Base-by-base conservation (phyloP, 176 grass and related monocot species). In the Chloris gayana region DNA sequence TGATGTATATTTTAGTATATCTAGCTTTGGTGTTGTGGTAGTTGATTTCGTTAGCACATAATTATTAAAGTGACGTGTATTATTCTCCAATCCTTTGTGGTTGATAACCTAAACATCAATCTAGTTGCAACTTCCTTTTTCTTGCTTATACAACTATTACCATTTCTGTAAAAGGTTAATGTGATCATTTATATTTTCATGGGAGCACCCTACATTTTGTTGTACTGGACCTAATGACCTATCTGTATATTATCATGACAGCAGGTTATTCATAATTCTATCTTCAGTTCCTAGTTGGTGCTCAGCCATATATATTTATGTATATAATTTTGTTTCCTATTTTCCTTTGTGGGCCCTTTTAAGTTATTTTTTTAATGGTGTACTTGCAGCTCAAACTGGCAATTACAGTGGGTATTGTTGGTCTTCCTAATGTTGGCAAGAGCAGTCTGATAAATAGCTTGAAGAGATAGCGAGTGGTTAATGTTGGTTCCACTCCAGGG, bases 351-450 rank as follows among this genome's bases (percentile, higher is more conserved):
- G n/a, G n/a, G 31, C 7, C 6, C 13, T 9, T 50, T 22, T 72
- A 9, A 8, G 21, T 44, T 49, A 24, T 58, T 13, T 62, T 45
- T 76, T 63, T 61, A 50, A 70, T 72, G 27, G 30, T 91, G 14
- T 64, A 7, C 76, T 69, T 71, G 63, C 86, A 98, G 96, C 84
- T 93, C 82, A 98, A 95, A 85, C 61, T 95, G 45, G 85, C 96
- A 89, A 98, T 95, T 70, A 98, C 88, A 14, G 92, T 95, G 53
- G 96, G 96, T 69, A 93, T 98, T 82, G 96, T 95, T 69, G 96
- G 96, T 24, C 88, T 98, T 78, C 96, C 96, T 57, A 98, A 95
- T 93, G 92, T 98, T 64, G 96, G 96, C 74, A 98, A 98, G 90
- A 98, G 90, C 75, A 95, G 92, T 79, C 84, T 95, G 64, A 95